These are phyloP conservation scores for Cyberlindnera maritima DNA, from an alignment of 805 yeast species.

Conservation along the genomic window DNA sequence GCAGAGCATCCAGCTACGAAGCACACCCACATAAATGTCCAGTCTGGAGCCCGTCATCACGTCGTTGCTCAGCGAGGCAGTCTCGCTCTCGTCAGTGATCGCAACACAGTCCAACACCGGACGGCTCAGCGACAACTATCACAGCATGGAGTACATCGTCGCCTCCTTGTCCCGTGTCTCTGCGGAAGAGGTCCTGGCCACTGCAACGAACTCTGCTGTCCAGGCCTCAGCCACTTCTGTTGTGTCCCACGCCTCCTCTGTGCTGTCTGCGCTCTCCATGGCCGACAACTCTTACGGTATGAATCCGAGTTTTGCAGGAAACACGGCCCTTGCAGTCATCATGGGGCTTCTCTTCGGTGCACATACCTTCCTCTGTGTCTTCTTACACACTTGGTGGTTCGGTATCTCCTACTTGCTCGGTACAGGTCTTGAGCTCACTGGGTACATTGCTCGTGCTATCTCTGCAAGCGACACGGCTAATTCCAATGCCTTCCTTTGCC, in stretches of 20 bases:
- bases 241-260: background rate
- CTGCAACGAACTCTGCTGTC: too few species aligned
- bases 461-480: slow-evolving; percentile 38
- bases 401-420: slow-evolving; percentile 55
- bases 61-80: too few species aligned
- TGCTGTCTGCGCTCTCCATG: slow-evolving; percentile 8
- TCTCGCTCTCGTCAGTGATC: too few species aligned
- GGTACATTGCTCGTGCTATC: slow-evolving; percentile 60
- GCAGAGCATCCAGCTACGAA: too few species aligned
- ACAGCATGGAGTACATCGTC: too few species aligned
- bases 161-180: too few species aligned
- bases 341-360: slow-evolving; percentile 45
- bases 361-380: slow-evolving; percentile 42
- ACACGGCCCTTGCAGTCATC: slow-evolving; percentile 51
- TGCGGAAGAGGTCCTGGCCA: too few species aligned
- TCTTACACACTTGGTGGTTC: slow-evolving; percentile 62
- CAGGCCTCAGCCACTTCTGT: too few species aligned
- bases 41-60: too few species aligned
- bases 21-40: too few species aligned
- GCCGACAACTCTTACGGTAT: slow-evolving; percentile 36
- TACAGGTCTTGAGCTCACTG: slow-evolving; percentile 57
- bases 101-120: too few species aligned
- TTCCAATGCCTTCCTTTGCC: slow-evolving; percentile 50
- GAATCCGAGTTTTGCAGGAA: slow-evolving; percentile 56
- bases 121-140: too few species aligned